Conservation (phyloP, 441 rosid species). For the Eruca vesicaria region DNA sequence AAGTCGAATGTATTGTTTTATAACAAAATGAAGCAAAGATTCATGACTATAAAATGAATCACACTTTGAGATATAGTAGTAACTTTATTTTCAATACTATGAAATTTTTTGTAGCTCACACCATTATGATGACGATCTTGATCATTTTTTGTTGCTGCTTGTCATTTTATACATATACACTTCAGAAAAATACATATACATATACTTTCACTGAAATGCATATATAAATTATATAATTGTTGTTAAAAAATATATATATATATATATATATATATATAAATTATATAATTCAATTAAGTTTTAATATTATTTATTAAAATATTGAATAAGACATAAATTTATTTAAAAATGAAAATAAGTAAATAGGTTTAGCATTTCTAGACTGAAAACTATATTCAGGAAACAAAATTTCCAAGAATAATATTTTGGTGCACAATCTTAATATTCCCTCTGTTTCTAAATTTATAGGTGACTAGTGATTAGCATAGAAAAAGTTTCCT, state of each 20-base stretch:
- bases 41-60: not conserved
- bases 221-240: not conserved
- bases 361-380: not conserved
- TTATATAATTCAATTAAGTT: no score
- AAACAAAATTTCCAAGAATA: not conserved
- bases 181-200: no score
- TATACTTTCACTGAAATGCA: not conserved
- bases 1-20: not conserved
- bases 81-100: no score
- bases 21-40: not conserved
- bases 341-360: not conserved
- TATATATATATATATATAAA: no score
- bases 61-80: no score
- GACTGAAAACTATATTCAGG: not conserved
- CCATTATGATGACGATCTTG: not conserved
- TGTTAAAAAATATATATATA: no score
- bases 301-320: not conserved
- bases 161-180: no score
- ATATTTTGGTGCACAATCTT: not conserved
- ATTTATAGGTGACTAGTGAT: not conserved
- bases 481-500: not conserved
- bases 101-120: not conserved
- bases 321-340: not conserved
- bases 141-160: no score
- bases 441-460: not conserved